phyloP scores from a whole-genome alignment of 2,329 filamentous ascomycete genomes.

The Paracoccidioides brasiliensis region DNA sequence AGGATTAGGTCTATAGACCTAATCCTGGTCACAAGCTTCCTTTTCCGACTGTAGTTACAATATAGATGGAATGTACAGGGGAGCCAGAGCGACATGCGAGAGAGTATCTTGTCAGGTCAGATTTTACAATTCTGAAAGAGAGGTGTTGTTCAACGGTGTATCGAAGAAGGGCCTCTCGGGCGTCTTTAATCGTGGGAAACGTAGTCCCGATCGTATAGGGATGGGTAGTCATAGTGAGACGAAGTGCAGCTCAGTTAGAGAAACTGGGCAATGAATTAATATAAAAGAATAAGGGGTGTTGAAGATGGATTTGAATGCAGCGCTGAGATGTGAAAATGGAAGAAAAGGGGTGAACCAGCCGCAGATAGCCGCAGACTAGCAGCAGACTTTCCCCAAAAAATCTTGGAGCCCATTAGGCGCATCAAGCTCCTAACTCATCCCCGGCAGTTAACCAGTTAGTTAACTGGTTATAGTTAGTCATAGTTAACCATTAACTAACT shows the following conservation, averaged over 20 bases:
- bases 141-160: constrained; percentile 8
- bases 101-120: constrained; percentile 6
- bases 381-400: too few species aligned
- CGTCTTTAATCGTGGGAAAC: constrained; percentile 12
- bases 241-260: neutral
- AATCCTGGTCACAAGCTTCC: constrained; percentile 3
- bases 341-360: too few species aligned
- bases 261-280: neutral
- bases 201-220: constrained; percentile 23
- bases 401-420: too few species aligned
- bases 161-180: constrained; percentile 13
- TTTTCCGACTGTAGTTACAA: neutral
- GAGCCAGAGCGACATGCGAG: constrained; percentile 3
- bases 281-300: neutral
- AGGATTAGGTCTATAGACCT: constrained; percentile 3
- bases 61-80: constrained; percentile 4
- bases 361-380: too few species aligned
- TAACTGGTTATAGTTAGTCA: too few species aligned
- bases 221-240: neutral
- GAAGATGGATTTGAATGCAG: constrained; percentile 4
- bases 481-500: too few species aligned
- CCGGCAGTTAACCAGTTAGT: too few species aligned
- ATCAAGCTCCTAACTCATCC: too few species aligned
- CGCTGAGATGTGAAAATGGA: too few species aligned
- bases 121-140: constrained; percentile 11